Percentiles rank a stretch among this genome's conserved stretches.
Conservation (phyloP, 768 basidiomycete genomes). For the Arthromyces matolae region DNA sequence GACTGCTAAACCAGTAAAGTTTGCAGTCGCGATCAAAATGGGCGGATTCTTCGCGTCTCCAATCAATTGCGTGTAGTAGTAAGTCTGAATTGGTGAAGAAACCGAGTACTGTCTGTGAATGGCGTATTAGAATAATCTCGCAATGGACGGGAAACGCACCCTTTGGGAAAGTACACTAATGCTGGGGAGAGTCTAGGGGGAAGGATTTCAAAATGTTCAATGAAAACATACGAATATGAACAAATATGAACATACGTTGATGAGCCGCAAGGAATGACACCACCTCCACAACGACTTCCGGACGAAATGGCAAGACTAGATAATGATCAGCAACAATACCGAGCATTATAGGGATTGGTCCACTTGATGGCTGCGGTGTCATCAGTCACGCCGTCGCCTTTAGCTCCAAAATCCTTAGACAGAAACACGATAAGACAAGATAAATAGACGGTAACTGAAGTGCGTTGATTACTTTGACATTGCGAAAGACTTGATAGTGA, state of each 20-base stretch:
- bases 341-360: slow-evolving; percentile 3
- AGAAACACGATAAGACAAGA: not conserved
- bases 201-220: no score
- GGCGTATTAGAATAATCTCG: not conserved
- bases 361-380: slow-evolving; percentile 77
- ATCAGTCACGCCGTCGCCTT: slow-evolving; percentile 62
- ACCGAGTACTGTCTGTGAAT: slow-evolving; percentile 46
- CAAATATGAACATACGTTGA: slow-evolving; percentile 58
- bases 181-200: slow-evolving; percentile 58
- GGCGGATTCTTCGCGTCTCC: slow-evolving; percentile 69
- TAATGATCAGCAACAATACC: not conserved
- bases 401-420: slow-evolving; percentile 41
- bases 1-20: slow-evolving; percentile 68
- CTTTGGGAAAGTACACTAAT: slow-evolving; percentile 70
- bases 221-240: no score
- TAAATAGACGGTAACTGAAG: no score
- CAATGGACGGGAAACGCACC: slow-evolving; percentile 41
- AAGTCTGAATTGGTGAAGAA: slow-evolving; percentile 60
- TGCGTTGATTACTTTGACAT: slow-evolving; percentile 61
- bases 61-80: slow-evolving; percentile 75
- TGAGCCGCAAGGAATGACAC: slow-evolving; percentile 42
- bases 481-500: slow-evolving; percentile 68
- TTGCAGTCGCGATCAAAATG: slow-evolving; percentile 55
- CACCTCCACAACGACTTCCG: slow-evolving; percentile 59
- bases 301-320: slow-evolving; percentile 61